Evolutionary conservation across 1,284 basidiomycete species (phyloP).

Genomic region (Sporisorium scitamineum): DNA sequence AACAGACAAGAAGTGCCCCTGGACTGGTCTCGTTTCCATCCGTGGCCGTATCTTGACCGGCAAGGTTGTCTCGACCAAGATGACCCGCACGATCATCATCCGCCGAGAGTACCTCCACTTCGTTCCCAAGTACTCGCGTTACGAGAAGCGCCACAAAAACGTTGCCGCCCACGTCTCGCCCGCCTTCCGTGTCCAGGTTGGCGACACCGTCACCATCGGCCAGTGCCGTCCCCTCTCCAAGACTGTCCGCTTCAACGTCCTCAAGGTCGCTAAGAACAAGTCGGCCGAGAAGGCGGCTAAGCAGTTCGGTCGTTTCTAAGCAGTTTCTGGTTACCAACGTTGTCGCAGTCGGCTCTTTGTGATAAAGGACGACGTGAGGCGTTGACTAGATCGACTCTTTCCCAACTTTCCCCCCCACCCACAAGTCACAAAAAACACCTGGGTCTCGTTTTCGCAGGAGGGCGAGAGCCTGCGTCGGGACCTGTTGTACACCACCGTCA

Average conservation of each 20-base stretch:
- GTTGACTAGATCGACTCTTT: neutral
- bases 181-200: slow-evolving; percentile 86
- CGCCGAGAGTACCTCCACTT: slow-evolving; percentile 96
- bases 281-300: slow-evolving; percentile 73
- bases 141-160: slow-evolving; percentile 86
- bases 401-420: neutral
- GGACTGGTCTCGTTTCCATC: slow-evolving; percentile 83
- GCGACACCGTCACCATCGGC: slow-evolving; percentile 95
- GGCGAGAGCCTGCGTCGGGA: slow-evolving; percentile 41
- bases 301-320: slow-evolving; percentile 93
- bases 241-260: slow-evolving; percentile 97
- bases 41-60: slow-evolving; percentile 98
- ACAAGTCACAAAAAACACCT: slow-evolving; percentile 13
- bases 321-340: neutral
- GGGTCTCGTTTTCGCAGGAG: slow-evolving; percentile 35
- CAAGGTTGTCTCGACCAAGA: slow-evolving; percentile 97
- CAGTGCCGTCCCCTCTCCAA: slow-evolving; percentile 99
- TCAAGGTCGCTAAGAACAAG: slow-evolving; percentile 78
- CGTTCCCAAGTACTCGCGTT: slow-evolving; percentile 91
- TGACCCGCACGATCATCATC: slow-evolving; percentile 98
- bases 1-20: slow-evolving; percentile 99
- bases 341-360: neutral
- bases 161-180: slow-evolving; percentile 96
- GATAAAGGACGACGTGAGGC: neutral
- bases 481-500: slow-evolving; percentile 37